A percentile compares a stretch with the other conserved stretches of the same genome.
phyloP scores from a whole-genome alignment of 257 asterid species.

The Cordia subcordata region DNA sequence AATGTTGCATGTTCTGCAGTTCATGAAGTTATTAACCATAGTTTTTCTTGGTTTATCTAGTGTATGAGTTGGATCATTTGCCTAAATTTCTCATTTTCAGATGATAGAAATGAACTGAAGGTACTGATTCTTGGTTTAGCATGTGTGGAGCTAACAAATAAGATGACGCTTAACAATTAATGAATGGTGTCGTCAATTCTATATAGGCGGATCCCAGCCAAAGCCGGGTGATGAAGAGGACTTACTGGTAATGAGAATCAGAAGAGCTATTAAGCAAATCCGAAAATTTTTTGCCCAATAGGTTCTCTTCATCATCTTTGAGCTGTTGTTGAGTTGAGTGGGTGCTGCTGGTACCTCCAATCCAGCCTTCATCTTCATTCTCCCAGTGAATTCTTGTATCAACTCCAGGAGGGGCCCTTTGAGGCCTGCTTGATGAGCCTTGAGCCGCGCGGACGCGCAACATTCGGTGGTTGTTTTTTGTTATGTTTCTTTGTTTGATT shows the following conservation, averaged over 20 bases:
- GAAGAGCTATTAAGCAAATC: conserved; percentile 70
- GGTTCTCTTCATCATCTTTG: conserved; percentile 37
- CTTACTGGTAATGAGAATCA: conserved; percentile 86
- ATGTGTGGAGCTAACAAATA: too few relatives aligned
- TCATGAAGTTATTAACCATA: too few relatives aligned
- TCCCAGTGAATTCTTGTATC: conserved; percentile 93
- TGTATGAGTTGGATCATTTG: too few relatives aligned
- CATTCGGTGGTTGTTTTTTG: not conserved
- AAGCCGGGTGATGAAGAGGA: conserved; percentile 7
- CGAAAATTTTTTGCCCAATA: conserved; percentile 55
- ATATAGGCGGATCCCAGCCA: not conserved
- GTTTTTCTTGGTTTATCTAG: too few relatives aligned
- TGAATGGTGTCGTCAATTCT: too few relatives aligned
- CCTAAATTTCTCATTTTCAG: too few relatives aligned
- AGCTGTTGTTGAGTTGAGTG: conserved; percentile 30
- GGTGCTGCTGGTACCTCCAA: conserved; percentile 47
- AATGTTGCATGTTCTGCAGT: too few relatives aligned
- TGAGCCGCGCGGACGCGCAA: conserved; percentile 32
- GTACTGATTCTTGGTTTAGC: too few relatives aligned
- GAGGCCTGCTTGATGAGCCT: conserved; percentile 33
- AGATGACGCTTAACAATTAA: too few relatives aligned
- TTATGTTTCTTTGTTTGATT: conserved; percentile 12
- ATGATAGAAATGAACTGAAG: too few relatives aligned
- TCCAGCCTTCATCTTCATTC: conserved; percentile 88
- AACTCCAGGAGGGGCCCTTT: conserved; percentile 62